Evolutionary conservation across 2,329 filamentous ascomycete genomes (phyloP).

Genomic region (Aureobasidium sp.): DNA sequence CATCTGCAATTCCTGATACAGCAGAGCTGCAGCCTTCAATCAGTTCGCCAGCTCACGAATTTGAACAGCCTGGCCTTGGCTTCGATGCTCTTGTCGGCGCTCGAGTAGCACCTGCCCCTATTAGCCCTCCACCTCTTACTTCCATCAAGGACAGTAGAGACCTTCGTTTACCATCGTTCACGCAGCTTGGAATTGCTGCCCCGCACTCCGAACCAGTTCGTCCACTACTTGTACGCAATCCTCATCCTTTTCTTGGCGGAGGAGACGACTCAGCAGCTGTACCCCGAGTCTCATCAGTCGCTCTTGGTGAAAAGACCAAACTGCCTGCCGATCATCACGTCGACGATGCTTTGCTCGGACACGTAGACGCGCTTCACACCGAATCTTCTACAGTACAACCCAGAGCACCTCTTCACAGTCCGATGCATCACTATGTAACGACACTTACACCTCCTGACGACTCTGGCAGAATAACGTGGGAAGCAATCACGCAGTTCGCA

Average conservation of each 20-base stretch:
- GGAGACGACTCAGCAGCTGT: conserved; percentile 6
- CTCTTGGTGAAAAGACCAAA: conserved; percentile 2
- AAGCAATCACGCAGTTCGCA: conserved; percentile 29
- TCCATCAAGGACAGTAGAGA: conserved; percentile 28
- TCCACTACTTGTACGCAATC: conserved; percentile 5
- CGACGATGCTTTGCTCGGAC: conserved; percentile 15
- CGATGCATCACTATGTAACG: conserved; percentile 31
- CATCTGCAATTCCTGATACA: not conserved
- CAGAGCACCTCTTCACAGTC: conserved; percentile 24
- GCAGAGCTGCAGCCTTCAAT: not conserved
- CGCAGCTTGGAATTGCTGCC: conserved; percentile 44
- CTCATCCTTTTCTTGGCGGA: conserved; percentile 11
- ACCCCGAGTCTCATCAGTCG: not conserved
- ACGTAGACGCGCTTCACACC: not conserved
- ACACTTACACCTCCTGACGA: conserved; percentile 42
- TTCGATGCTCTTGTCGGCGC: conserved; percentile 18
- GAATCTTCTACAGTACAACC: not conserved
- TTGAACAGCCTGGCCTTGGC: conserved; percentile 2
- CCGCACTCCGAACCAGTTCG: conserved; percentile 38
- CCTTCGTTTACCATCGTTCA: conserved; percentile 49
- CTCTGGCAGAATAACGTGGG: conserved; percentile 35
- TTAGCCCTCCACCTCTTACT: conserved; percentile 2
- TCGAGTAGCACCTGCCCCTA: conserved; percentile 13
- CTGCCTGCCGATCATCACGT: conserved; percentile 17
- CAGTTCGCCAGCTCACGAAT: not conserved